Percentiles rank a stretch among this genome's conserved stretches.
Evolutionary conservation across 1,284 basidiomycete species (phyloP).

Genomic region (Cutaneotrichosporon sp.): DNA sequence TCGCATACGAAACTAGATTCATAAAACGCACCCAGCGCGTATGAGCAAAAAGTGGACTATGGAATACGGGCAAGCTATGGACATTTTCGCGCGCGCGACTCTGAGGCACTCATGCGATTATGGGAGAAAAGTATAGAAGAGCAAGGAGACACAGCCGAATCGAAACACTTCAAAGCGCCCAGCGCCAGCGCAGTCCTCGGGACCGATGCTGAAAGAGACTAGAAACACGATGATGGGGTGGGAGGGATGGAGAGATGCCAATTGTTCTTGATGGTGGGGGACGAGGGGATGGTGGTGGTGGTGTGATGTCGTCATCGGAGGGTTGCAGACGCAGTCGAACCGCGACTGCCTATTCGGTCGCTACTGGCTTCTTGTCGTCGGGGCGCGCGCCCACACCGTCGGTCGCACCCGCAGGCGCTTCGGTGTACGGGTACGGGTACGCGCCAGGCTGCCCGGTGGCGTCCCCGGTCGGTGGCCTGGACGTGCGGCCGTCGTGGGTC

Average conservation of each 20-base stretch:
- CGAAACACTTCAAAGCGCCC: conserved; percentile 2
- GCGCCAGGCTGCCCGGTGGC: not conserved
- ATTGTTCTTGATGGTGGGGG: not conserved
- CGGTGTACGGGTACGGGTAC: conserved; percentile 10
- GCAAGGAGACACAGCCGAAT: not conserved
- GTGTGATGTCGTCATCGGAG: not conserved
- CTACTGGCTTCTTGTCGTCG: conserved; percentile 8
- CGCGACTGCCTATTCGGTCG: not conserved
- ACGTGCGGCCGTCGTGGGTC: conserved; percentile 31
- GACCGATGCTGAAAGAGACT: conserved; percentile 2
- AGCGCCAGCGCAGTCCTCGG: conserved; percentile 3
- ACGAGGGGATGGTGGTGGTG: too few species aligned
- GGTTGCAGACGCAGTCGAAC: too few species aligned
- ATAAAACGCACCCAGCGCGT: conserved; percentile 1
- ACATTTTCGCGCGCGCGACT: not conserved
- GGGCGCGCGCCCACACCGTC: not conserved
- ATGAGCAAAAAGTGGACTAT: not conserved
- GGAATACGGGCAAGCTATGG: conserved; percentile 2
- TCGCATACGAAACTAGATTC: not conserved
- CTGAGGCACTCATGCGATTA: not conserved
- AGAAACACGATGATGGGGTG: not conserved
- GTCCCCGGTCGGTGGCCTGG: conserved; percentile 29
- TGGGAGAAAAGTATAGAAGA: not conserved
- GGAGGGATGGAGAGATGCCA: not conserved
- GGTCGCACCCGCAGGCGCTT: not conserved